Base-by-base conservation (phyloP, 306 rosid species). In the Malus orientalis region DNA sequence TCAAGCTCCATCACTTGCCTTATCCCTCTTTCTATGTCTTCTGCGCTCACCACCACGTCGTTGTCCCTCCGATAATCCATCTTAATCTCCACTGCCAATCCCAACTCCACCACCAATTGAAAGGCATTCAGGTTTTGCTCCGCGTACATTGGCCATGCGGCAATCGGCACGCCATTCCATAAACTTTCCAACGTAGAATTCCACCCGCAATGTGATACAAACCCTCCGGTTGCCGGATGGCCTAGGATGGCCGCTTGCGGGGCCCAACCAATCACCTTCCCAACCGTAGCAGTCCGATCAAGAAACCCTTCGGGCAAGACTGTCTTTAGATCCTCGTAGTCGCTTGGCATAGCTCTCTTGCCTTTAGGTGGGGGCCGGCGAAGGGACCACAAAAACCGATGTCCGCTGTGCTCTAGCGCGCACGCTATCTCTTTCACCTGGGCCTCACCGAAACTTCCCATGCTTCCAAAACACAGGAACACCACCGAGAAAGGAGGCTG, bases 201-300 rank as follows among this genome's bases (percentile, higher is more conserved):
- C 86, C 80, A 83, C 4, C 86, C 78, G 9, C 83, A 78, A 19
- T 83, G 86, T 0, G 86, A 83, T 6, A 83, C 62, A 4, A 78
- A 82, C 23, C 80, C 86, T 55, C 85, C 82, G 4, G 20, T 8
- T 4, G 80, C 70, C 0, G 66, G 62, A 29, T 82, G 82, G 6
- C 70, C 76, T 1, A 82, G 18, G 3, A 82, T 55, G 0, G 27
- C 74, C 57, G 33, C 59, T 20, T 82, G 82, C 1, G 82, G 82
- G 1, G 79, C 82, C 85, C 85, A 78, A 0, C 82, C 80, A 6
- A 74, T 69, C 1, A 74, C 44, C 29, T 78, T 78, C 0, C 80
- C 85, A 0, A 42, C 16, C 3, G 7, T 29, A 1, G 19, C 47
- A 16, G 61, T 82, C 11, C 80, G 82, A 4, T 82, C 42, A 0